Conservation (phyloP, 257 asterid species). For the Przewalskia tangutica region DNA sequence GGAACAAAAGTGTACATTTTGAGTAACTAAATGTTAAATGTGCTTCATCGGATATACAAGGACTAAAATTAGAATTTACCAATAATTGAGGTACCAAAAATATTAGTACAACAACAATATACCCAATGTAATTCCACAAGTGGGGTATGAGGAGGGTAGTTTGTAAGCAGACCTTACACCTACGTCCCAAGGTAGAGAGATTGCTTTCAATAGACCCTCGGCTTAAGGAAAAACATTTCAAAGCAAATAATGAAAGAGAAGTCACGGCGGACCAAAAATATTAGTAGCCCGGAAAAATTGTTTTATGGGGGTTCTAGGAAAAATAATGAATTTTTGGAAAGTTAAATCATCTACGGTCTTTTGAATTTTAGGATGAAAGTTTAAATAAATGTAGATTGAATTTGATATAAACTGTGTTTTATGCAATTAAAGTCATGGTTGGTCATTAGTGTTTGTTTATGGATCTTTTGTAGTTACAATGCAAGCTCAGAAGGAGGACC, state of each 20-base stretch:
- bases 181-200: too few relatives aligned
- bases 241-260: too few relatives aligned
- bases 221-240: too few relatives aligned
- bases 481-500: background rate
- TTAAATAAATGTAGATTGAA: background rate
- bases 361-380: background rate
- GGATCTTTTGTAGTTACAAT: constrained; percentile 28
- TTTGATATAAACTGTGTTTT: background rate
- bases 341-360: background rate
- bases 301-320: background rate
- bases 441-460: background rate
- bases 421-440: background rate
- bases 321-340: background rate
- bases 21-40: too few relatives aligned
- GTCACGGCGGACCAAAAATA: too few relatives aligned
- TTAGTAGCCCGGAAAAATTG: background rate
- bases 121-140: too few relatives aligned
- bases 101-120: background rate
- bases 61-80: background rate
- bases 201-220: too few relatives aligned
- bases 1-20: background rate
- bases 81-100: background rate
- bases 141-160: too few relatives aligned
- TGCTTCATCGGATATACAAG: background rate
- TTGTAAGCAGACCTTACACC: too few relatives aligned